Percentiles rank a stretch among this genome's conserved stretches.
These are phyloP conservation scores for Lyophyllum decastes DNA, from an alignment of 768 basidiomycete genomes.

Conservation along the genomic window DNA sequence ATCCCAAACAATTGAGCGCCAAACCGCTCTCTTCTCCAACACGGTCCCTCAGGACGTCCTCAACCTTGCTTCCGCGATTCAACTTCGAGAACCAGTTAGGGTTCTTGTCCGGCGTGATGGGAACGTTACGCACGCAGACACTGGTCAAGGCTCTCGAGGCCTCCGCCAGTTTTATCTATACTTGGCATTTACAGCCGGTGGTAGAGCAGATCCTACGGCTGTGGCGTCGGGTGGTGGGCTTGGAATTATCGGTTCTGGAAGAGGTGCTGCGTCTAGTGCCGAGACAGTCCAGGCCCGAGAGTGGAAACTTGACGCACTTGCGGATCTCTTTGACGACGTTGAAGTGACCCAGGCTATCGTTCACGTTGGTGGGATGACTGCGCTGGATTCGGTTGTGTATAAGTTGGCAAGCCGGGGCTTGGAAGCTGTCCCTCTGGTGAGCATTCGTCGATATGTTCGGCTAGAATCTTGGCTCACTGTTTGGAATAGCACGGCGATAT, in stretches of 20 bases:
- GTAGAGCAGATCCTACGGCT: conserved; percentile 57
- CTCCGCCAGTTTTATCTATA: conserved; percentile 97
- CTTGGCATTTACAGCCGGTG: conserved; percentile 89
- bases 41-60: conserved; percentile 98
- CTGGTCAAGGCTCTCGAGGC: conserved; percentile 70
- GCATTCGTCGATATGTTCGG: conserved; percentile 26
- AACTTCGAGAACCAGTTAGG: conserved; percentile 93
- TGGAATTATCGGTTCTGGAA: conserved; percentile 93
- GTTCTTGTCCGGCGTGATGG: conserved; percentile 95
- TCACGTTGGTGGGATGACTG: conserved; percentile 85
- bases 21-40: conserved; percentile 95
- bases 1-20: conserved; percentile 64
- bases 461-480: conserved; percentile 15
- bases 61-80: conserved; percentile 90
- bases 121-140: conserved; percentile 72
- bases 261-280: conserved; percentile 68
- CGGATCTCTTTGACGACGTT: conserved; percentile 87
- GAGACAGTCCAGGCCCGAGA: conserved; percentile 86
- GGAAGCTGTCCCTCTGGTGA: conserved; percentile 86
- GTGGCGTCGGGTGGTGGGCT: conserved; percentile 56
- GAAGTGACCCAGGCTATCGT: conserved; percentile 81
- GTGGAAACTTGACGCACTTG: conserved; percentile 93
- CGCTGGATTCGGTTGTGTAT: conserved; percentile 87
- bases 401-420: conserved; percentile 84
- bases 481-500: conserved; percentile 85